A percentile compares a stretch with the other conserved stretches of the same genome.
These are phyloP conservation scores for Calendula officinalis DNA, from an alignment of 129 eudicot genomes.

Conservation along the genomic window DNA sequence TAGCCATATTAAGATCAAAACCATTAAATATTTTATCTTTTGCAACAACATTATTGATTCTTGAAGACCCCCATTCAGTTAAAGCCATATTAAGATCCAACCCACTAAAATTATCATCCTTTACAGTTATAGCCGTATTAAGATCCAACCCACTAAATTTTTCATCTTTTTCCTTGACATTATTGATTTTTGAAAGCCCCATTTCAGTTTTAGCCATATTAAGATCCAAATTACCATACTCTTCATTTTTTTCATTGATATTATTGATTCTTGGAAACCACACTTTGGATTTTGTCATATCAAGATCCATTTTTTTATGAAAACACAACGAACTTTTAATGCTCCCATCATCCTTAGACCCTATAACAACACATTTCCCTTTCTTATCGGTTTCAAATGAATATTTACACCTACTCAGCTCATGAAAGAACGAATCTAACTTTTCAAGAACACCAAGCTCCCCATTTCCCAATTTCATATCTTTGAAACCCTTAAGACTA, in stretches of 20 bases:
- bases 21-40: slow-evolving; percentile 9
- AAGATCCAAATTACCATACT: slow-evolving; percentile 15
- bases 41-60: slow-evolving; percentile 15
- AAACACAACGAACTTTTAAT: background rate
- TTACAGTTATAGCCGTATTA: slow-evolving; percentile 9
- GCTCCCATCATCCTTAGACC: slow-evolving; percentile 17
- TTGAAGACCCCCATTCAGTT: slow-evolving; percentile 11
- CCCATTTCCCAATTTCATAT: slow-evolving; percentile 27
- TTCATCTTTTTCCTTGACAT: slow-evolving; percentile 14
- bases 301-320: slow-evolving; percentile 2
- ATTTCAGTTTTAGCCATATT: slow-evolving; percentile 9
- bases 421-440: slow-evolving; percentile 42
- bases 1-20: slow-evolving; percentile 16
- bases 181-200: slow-evolving; percentile 10
- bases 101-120: slow-evolving; percentile 6
- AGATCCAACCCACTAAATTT: slow-evolving; percentile 18
- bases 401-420: slow-evolving; percentile 37
- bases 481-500: slow-evolving; percentile 27
- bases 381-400: slow-evolving; percentile 17
- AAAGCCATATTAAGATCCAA: slow-evolving; percentile 12
- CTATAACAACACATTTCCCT: slow-evolving; percentile 17
- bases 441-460: slow-evolving; percentile 35
- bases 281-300: slow-evolving; percentile 3
- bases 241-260: slow-evolving; percentile 11
- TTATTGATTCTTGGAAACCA: slow-evolving; percentile 6